Base-by-base conservation (phyloP, 73 alveolate species). In the Paramecium sonneborni region DNA sequence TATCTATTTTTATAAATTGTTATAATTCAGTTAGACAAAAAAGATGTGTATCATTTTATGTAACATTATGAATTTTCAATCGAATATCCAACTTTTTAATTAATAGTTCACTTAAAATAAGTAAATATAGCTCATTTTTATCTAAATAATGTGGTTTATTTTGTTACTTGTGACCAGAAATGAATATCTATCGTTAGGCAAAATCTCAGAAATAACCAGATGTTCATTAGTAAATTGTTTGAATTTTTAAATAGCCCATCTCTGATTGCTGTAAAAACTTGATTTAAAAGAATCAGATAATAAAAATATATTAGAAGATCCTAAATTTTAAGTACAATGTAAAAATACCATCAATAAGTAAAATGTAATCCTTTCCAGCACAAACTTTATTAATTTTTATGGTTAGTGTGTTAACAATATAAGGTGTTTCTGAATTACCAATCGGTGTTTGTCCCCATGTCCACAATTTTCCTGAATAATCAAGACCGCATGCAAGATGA, bases 291-390 rank as follows among this genome's bases (percentile, higher is more conserved):
- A 52, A 52, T 52, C 68, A 28, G 32, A 52, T n/a, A 52, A 21
- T 52, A 52, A 52, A 52, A 52, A 52, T 52, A 52, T 52, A 21
- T 52, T 52, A 15, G 68, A 52, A 18, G 68, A 52, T 52, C 68
- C 68, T 52, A 52, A 52, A 52, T 52, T 52, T 52, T 52, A 52
- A 52, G 68, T 52, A 52, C 68, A 52, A 18, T 52, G n/a, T 52
- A 52, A 52, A 67, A 67, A 67, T 67, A 67, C 84, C 84, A 67
- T 67, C 84, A 15, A 32, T 67, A 30, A 67, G 44, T 67, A 67
- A 67, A 26, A 67, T 67, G 84, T 67, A 67, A 67, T 67, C 84
- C 44, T 6, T 67, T 67, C 48, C 84, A 67, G 84, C 84, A 14
- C 84, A 67, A 67, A 67, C 20, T 67, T 24, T 67, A 67, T 26